Conservation (phyloP, 345 rosid genomes). For the Lepidium didymum region DNA sequence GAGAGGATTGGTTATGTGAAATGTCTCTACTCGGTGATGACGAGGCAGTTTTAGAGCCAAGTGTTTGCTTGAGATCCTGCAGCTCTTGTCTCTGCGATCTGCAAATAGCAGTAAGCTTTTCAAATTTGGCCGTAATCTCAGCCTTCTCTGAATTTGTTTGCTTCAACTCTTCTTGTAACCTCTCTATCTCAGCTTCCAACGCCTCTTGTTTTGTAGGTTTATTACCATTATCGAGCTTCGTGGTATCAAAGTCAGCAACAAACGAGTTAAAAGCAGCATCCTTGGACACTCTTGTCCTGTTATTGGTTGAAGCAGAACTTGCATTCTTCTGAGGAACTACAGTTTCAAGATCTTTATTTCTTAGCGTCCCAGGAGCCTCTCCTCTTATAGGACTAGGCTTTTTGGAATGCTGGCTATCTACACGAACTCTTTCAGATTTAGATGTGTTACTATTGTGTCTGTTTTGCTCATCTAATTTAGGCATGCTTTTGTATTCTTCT, state of each 20-base stretch:
- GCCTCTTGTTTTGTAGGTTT: slow-evolving; percentile 45
- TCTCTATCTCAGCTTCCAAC: slow-evolving; percentile 59
- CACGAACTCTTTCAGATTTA: slow-evolving; percentile 36
- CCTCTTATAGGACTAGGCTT: slow-evolving; percentile 42
- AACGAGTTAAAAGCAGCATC: slow-evolving; percentile 66
- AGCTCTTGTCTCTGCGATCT: slow-evolving; percentile 94
- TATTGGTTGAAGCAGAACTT: slow-evolving; percentile 23
- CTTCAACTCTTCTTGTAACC: slow-evolving; percentile 69
- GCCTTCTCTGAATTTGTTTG: slow-evolving; percentile 64
- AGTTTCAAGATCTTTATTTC: slow-evolving; percentile 47
- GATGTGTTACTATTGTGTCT: slow-evolving; percentile 28
- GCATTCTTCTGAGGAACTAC: slow-evolving; percentile 26
- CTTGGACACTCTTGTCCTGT: slow-evolving; percentile 44
- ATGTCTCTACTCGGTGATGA: slow-evolving; percentile 52
- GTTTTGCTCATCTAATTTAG: slow-evolving; percentile 63
- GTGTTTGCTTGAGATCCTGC: slow-evolving; percentile 87
- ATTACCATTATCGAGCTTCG: slow-evolving; percentile 41
- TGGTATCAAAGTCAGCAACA: slow-evolving; percentile 79
- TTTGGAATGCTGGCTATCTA: slow-evolving; percentile 37
- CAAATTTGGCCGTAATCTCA: slow-evolving; percentile 75
- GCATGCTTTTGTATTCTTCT: slow-evolving; percentile 48
- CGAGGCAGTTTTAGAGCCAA: slow-evolving; percentile 45
- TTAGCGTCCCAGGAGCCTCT: slow-evolving; percentile 33
- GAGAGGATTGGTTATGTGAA: slow-evolving; percentile 36
- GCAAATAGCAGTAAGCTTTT: slow-evolving; percentile 90